Percentiles rank a stretch among this genome's conserved stretches.
Evolutionary conservation across 768 basidiomycete genomes (phyloP).

Genomic region (Kwoniella sp.): DNA sequence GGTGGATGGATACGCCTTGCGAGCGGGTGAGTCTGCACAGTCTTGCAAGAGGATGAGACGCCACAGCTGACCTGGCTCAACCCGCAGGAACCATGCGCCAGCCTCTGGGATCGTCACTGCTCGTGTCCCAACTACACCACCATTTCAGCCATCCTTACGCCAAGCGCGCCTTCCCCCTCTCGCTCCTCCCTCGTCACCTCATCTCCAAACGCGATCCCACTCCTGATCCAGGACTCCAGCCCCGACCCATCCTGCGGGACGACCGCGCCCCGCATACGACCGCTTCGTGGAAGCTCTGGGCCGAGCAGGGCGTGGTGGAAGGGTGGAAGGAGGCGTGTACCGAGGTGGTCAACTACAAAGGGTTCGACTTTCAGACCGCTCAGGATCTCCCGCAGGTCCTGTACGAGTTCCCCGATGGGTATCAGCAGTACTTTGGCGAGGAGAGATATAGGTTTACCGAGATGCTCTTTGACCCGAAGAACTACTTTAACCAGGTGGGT

Average conservation of each 20-base stretch:
- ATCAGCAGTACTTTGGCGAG: constrained; percentile 71
- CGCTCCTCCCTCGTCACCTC: constrained; percentile 79
- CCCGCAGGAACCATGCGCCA: constrained; percentile 62
- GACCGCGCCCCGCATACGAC: constrained; percentile 71
- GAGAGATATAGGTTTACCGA: constrained; percentile 84
- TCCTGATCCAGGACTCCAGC: constrained; percentile 57
- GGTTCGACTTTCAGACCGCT: constrained; percentile 38
- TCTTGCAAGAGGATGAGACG: background rate
- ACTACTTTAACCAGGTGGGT: constrained; percentile 47
- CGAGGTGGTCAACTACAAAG: constrained; percentile 57
- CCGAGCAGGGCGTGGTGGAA: constrained; percentile 76
- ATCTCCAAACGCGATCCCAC: constrained; percentile 71
- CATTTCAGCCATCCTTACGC: constrained; percentile 53
- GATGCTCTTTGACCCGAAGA: constrained; percentile 71
- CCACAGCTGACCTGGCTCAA: background rate
- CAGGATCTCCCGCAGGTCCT: constrained; percentile 26
- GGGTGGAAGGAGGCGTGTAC: constrained; percentile 88
- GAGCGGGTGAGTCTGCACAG: constrained; percentile 64
- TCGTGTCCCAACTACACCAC: constrained; percentile 72
- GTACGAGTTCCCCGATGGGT: constrained; percentile 96
- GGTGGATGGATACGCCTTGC: constrained; percentile 92
- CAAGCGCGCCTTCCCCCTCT: constrained; percentile 58
- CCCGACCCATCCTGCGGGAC: constrained; percentile 67
- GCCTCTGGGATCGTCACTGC: constrained; percentile 55
- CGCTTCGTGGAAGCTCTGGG: constrained; percentile 74